phyloP scores from a whole-genome alignment of 305 asterid genomes.

The Ilex paraguariensis region DNA sequence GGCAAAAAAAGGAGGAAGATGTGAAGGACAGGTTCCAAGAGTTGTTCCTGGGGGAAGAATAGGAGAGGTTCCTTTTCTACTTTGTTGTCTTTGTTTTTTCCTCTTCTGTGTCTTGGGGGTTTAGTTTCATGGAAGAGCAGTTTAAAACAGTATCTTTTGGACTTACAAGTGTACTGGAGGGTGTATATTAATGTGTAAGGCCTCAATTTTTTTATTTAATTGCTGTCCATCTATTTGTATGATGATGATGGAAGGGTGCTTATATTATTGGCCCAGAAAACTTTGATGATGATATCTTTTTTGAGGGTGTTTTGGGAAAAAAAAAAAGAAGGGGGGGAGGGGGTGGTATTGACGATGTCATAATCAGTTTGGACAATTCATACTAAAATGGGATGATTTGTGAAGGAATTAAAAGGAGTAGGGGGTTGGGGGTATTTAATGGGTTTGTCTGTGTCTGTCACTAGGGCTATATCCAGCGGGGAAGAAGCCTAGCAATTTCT shows the following conservation, averaged over 20 bases:
- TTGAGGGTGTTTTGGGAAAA: too few relatives aligned
- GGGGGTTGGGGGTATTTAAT: too few relatives aligned
- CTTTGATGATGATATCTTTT: too few relatives aligned
- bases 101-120: slow-evolving; percentile 17
- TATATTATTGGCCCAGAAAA: too few relatives aligned
- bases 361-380: too few relatives aligned
- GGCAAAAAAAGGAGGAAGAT: slow-evolving; percentile 14
- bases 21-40: slow-evolving; percentile 16
- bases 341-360: too few relatives aligned
- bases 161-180: slow-evolving; percentile 35
- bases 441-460: too few relatives aligned
- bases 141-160: slow-evolving; percentile 32
- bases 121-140: slow-evolving; percentile 22
- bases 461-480: too few relatives aligned
- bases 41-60: slow-evolving; percentile 13
- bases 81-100: slow-evolving; percentile 19
- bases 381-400: too few relatives aligned
- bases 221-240: slow-evolving; percentile 12
- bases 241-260: slow-evolving; percentile 14
- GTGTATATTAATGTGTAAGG: slow-evolving; percentile 34
- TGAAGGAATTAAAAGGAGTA: too few relatives aligned
- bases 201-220: slow-evolving; percentile 21
- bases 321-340: too few relatives aligned
- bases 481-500: too few relatives aligned
- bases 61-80: slow-evolving; percentile 30